These are phyloP conservation scores for Apiotrichum porosum DNA, from an alignment of 1,284 basidiomycete species.

Conservation along the genomic window DNA sequence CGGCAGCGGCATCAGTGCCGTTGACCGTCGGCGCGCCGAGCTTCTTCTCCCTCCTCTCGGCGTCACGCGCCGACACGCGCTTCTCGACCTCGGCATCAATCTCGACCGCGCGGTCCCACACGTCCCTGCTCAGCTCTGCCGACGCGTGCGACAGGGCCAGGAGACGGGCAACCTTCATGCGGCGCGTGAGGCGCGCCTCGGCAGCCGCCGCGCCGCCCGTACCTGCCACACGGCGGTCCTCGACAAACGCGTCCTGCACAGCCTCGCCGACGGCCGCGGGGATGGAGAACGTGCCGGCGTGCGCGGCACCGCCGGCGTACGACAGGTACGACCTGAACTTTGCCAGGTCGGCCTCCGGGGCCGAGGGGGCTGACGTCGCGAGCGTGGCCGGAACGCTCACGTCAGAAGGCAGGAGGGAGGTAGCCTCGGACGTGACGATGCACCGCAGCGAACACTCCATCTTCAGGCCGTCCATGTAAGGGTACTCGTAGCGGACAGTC, in stretches of 20 bases:
- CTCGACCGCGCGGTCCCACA: constrained; percentile 34
- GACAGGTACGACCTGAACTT: constrained; percentile 31
- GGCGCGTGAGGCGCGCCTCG: constrained; percentile 34
- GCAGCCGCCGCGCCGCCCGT: constrained; percentile 23
- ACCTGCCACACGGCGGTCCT: constrained; percentile 23
- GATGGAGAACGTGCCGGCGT: constrained; percentile 27
- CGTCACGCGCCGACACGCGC: constrained; percentile 14
- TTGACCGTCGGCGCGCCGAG: constrained; percentile 7
- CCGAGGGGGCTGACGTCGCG: background rate
- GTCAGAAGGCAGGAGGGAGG: constrained; percentile 42
- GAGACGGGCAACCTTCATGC: constrained; percentile 43
- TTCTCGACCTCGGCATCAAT: constrained; percentile 35
- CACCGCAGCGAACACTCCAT: constrained; percentile 40
- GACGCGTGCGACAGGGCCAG: constrained; percentile 34
- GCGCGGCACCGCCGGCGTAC: constrained; percentile 11
- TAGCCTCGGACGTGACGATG: constrained; percentile 40
- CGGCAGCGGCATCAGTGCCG: background rate
- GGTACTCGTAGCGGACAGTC: constrained; percentile 43
- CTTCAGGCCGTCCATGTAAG: constrained; percentile 44
- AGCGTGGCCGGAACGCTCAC: constrained; percentile 25
- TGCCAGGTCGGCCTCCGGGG: constrained; percentile 10
- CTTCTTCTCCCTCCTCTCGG: constrained; percentile 3
- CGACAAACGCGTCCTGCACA: constrained; percentile 43
- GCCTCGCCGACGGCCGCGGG: constrained; percentile 33
- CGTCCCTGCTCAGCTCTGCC: constrained; percentile 20